Evolutionary conservation across 2,329 filamentous ascomycete species (phyloP).

Genomic region (Hypomyces rosellus): DNA sequence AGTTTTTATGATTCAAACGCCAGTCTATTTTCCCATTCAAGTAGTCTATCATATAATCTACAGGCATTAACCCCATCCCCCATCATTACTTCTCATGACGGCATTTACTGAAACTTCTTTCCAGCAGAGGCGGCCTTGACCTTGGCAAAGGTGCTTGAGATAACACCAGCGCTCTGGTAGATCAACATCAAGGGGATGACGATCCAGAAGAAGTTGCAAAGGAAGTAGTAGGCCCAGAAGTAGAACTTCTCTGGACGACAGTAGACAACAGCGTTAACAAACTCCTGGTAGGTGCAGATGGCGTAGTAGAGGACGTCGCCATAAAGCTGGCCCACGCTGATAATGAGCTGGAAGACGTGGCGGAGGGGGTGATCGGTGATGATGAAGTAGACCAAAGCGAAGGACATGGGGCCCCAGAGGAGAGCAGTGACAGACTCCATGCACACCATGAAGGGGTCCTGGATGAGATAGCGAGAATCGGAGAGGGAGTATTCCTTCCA

Average conservation of each 20-base stretch:
- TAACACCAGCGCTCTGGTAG: constrained; percentile 21
- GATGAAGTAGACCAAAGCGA: constrained; percentile 39
- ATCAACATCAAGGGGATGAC: constrained; percentile 37
- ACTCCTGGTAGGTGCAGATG: constrained; percentile 39
- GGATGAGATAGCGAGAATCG: constrained; percentile 49
- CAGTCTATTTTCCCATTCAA: background rate
- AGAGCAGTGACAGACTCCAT: constrained; percentile 50
- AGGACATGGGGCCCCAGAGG: constrained; percentile 48
- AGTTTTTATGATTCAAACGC: background rate
- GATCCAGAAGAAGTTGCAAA: constrained; percentile 49
- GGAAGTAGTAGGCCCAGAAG: constrained; percentile 47
- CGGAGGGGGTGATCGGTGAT: constrained; percentile 38
- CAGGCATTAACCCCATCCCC: background rate
- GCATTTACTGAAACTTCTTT: constrained; percentile 20
- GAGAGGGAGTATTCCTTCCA: constrained; percentile 55
- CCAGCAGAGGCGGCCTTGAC: constrained; percentile 17
- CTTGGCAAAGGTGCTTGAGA: constrained; percentile 21
- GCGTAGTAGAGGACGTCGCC: constrained; percentile 47
- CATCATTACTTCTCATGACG: background rate
- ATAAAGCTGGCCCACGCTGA: constrained; percentile 45
- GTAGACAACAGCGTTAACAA: constrained; percentile 33
- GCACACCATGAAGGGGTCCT: constrained; percentile 47
- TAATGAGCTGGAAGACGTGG: constrained; percentile 41
- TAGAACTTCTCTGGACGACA: constrained; percentile 46
- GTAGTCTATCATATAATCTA: background rate